Evolutionary conservation across 768 basidiomycete genomes (phyloP).

Genomic region (Lentinula guzmanii): DNA sequence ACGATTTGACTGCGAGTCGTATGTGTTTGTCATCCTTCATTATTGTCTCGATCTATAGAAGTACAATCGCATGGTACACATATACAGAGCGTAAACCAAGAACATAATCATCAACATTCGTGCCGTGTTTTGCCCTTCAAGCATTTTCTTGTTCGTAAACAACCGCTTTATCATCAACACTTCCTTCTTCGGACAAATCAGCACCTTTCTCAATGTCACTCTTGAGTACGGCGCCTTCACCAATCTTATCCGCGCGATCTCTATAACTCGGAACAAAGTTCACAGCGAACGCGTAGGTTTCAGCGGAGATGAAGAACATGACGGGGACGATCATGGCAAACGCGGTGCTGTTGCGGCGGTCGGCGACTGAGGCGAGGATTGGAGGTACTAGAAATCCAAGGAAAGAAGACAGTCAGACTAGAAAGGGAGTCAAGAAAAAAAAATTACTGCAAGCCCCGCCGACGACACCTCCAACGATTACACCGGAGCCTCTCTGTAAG

Average conservation of each 20-base stretch:
- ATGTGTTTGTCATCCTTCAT: too few relatives aligned
- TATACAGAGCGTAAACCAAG: background rate
- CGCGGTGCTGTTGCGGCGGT: constrained; percentile 23
- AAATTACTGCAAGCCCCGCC: constrained; percentile 24
- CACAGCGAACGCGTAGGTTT: constrained; percentile 20
- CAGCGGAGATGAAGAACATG: constrained; percentile 23
- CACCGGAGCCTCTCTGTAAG: constrained; percentile 19
- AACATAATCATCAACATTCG: background rate
- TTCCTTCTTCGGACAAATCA: background rate
- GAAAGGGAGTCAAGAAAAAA: background rate
- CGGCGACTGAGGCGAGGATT: constrained; percentile 24
- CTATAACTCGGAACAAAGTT: constrained; percentile 24
- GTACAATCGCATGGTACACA: background rate
- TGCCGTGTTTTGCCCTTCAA: background rate
- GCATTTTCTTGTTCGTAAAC: background rate
- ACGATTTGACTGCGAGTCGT: too few relatives aligned
- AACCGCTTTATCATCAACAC: background rate
- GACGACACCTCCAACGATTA: constrained; percentile 25
- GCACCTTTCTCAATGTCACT: background rate
- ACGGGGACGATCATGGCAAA: constrained; percentile 27
- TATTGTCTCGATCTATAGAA: too few relatives aligned
- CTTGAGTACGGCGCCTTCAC: background rate
- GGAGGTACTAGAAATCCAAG: constrained; percentile 18
- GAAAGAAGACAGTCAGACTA: background rate
- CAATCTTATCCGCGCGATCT: background rate